These are phyloP conservation scores for Veloboletus limbatus DNA, from an alignment of 1,284 basidiomycete genomes.

Conservation along the genomic window DNA sequence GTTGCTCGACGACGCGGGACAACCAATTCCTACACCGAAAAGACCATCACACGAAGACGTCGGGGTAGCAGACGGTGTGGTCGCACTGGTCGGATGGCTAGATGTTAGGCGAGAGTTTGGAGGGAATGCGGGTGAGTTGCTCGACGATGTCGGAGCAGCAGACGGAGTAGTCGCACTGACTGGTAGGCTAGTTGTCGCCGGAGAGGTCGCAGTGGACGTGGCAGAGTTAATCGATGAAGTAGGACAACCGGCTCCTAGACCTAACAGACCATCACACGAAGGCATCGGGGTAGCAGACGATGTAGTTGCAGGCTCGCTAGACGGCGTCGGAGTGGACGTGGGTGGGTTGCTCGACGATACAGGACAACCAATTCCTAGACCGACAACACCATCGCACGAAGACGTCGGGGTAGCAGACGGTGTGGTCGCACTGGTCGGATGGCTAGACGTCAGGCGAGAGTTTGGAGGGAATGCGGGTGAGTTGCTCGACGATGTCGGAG, in stretches of 20 bases:
- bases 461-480: too few relatives aligned
- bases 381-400: slow-evolving; percentile 9
- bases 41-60: not conserved
- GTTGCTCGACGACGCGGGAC: slow-evolving; percentile 5
- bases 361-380: slow-evolving; percentile 8
- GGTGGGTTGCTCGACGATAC: slow-evolving; percentile 15
- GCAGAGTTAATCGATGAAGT: not conserved
- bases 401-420: slow-evolving; percentile 1
- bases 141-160: too few relatives aligned
- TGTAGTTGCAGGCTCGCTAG: not conserved
- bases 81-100: too few relatives aligned
- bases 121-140: too few relatives aligned
- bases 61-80: too few relatives aligned
- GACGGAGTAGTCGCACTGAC: too few relatives aligned
- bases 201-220: not conserved
- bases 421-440: too few relatives aligned
- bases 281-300: slow-evolving; percentile 6
- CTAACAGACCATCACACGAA: slow-evolving; percentile 17
- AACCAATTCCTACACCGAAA: not conserved
- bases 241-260: slow-evolving; percentile 11
- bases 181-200: too few relatives aligned
- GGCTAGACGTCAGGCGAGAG: too few relatives aligned
- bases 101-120: too few relatives aligned
- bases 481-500: too few relatives aligned
- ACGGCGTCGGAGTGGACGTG: slow-evolving; percentile 2